Evolutionary conservation across 306 rosid genomes (phyloP), one percentile per base, ranked within the genome.

Genomic region (Morella rubra): DNA sequence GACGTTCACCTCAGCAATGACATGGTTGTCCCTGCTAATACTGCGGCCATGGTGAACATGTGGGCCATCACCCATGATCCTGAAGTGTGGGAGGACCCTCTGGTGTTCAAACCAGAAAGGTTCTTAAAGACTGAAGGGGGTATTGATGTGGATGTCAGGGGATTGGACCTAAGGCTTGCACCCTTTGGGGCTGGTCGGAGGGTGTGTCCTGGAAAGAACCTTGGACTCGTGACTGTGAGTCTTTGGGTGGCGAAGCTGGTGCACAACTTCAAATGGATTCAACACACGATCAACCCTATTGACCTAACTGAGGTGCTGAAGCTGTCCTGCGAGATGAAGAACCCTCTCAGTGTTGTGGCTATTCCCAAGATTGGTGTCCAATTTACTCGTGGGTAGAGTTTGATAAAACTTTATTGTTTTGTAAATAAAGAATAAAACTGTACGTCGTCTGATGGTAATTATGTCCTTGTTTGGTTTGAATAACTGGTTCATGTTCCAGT

Each of bases 21-120:
- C 3, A 86, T 86, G 90, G 68, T 86, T 20, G 51, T 88, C 61
- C 92, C 92, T 1, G 83, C 81, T 14, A 37, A 79, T 61, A 88
- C 92, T 1, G 84, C 88, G 5, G 92, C 92, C 55, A 86, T 88
- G 90, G 88, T 88, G 41, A 88, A 88, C 76, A 88, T 88, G 92
- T 88, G 92, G 92, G 86, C 88, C 71, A 88, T 88, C 20, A 84
- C 90, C 0, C 92, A 86, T 62, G 86, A 86, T 75, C 86, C 86
- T 18, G 72, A 42, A 41, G 72, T 85, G 20, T 88, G 92, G 90
- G 71, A 79, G 7, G 78, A 59, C 4, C 86, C 92, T 11, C 79
- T 65, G 2, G 71, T 54, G 44, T 88, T 88, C 68, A 65, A 9
- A 20, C 92, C 92, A 3, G 89, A 82, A 70, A 86, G 90, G 86